Base-by-base conservation (phyloP, 345 rosid species). In the Erucastrum elatum region DNA sequence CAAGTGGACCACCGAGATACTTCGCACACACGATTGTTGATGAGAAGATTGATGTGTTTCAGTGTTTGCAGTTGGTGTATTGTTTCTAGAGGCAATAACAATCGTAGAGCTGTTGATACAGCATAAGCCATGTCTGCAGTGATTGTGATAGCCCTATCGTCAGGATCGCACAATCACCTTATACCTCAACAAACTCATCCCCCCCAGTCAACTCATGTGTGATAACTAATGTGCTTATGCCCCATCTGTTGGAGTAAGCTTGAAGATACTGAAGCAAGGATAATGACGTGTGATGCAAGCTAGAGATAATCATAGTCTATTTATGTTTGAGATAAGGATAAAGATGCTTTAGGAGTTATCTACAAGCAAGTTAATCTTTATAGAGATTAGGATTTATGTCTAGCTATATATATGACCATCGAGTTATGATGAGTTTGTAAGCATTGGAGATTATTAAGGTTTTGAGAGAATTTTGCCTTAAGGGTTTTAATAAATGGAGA, bases 161-260 rank as follows among this genome's bases (percentile, higher is more conserved):
- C 92, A 94, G 66, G 95, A 92, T 68, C 87, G 92, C 44, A 88
- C 89, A 0, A 81, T 92, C 30, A 67, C 89, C 29, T 81, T 76
- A 59, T 92, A 92, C 70, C 88, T 89, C 62, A 72, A 87, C 21
- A 92, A 90, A 33, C 89, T 94, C 13, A 81, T 69, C 39, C 94
- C 94, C 8, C 94, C 90, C 63, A 87, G 78, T 85, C 85, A 89
- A 71, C 93, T 94, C 41, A 8, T 35, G 56, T 21, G 65, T 34
- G 1, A 27, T 29, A n/a, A 30, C n/a, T 1, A n/a, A 35, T 35
- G 41, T 35, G 9, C 1, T 35, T 35, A 35, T 35, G 8, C 46
- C 46, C 12, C 6, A 12, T 12, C 11, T 39, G 21, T 21, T 21
- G 21, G 21, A 21, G 21, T 21, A 21, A 21, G 21, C 21, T 21